Evolutionary conservation across 257 asterid genomes (phyloP).

Genomic region (Solanum corneliomulleri): DNA sequence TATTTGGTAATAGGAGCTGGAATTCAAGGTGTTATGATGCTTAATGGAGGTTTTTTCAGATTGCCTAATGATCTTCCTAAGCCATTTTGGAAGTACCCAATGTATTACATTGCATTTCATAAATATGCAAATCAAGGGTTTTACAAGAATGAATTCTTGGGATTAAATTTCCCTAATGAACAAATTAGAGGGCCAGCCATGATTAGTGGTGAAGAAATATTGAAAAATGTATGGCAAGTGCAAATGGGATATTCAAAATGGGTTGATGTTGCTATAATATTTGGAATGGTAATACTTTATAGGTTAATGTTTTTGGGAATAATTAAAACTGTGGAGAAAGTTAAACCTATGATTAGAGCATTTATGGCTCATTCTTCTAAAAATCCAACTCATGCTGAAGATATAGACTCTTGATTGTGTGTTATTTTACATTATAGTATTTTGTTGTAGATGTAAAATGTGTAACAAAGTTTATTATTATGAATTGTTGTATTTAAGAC

Average conservation of each 20-base stretch:
- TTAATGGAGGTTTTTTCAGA: conserved; percentile 43
- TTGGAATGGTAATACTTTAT: conserved; percentile 38
- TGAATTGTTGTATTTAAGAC: background rate
- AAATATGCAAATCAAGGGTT: conserved; percentile 48
- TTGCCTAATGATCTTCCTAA: conserved; percentile 43
- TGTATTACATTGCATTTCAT: conserved; percentile 41
- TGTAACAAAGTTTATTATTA: background rate
- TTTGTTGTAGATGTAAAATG: background rate
- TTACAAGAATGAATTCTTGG: conserved; percentile 44
- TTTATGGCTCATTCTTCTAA: background rate
- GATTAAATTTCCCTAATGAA: conserved; percentile 24
- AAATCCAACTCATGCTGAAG: background rate
- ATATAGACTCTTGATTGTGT: background rate
- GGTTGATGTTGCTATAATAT: conserved; percentile 31
- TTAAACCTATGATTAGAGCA: conserved; percentile 11
- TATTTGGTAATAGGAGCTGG: conserved; percentile 21
- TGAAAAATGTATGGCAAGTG: conserved; percentile 42
- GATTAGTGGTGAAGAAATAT: conserved; percentile 27
- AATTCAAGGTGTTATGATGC: conserved; percentile 47
- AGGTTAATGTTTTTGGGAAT: conserved; percentile 29
- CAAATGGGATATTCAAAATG: conserved; percentile 49
- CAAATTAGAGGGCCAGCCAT: conserved; percentile 10
- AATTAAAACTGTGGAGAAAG: conserved; percentile 19
- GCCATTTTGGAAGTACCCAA: conserved; percentile 45
- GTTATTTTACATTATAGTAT: background rate